Evolutionary conservation across 495 filamentous ascomycete genomes (phyloP), one percentile per base, ranked within the genome.

Genomic region (Platismatia glauca): DNA sequence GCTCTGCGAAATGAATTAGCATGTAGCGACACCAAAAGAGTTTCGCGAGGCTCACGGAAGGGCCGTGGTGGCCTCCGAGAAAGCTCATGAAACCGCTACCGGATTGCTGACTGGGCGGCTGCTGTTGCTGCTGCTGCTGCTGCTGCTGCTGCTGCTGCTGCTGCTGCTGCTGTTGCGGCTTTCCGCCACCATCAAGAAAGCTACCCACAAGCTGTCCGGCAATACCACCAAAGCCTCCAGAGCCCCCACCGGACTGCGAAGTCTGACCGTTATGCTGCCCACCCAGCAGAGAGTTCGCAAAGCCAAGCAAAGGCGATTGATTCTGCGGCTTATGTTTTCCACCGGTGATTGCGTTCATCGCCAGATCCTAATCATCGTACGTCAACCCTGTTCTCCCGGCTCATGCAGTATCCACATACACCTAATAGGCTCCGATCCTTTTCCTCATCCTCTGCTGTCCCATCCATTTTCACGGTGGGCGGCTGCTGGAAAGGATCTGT

Each of bases 261-360:
- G 66, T 46, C 37, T 68, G 64, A 27, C 63, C 68, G 15, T 66
- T 64, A 55, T 70, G 50, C 15, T 33, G 62, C 15, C 78, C 75
- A 34, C 75, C 71, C 0, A 81, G 69, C 22, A 81, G 66, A 5
- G 69, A 72, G 35, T 62, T 62, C 11, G 78, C 78, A 38, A 76
- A 46, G 18, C 70, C 69, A 29, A 69, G 73, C 0, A 75, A 39
- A 31, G 71, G 71, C 12, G 65, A 67, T 34, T 73, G 73, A 18
- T 71, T 67, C 34, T 71, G 65, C 4, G 66, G 66, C 41, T 73
- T 72, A 33, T 63, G 66, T 57, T 76, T 74, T 7, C 72, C 69
- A 31, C 77, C 74, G 15, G 56, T 57, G 34, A 79, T 64, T 29
- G 70, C 64, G 57, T 76, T 75, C 55, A 75, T 58, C 4, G 78